Evolutionary conservation across 768 basidiomycete genomes (phyloP).

Genomic region (Mycena leptocephala): DNA sequence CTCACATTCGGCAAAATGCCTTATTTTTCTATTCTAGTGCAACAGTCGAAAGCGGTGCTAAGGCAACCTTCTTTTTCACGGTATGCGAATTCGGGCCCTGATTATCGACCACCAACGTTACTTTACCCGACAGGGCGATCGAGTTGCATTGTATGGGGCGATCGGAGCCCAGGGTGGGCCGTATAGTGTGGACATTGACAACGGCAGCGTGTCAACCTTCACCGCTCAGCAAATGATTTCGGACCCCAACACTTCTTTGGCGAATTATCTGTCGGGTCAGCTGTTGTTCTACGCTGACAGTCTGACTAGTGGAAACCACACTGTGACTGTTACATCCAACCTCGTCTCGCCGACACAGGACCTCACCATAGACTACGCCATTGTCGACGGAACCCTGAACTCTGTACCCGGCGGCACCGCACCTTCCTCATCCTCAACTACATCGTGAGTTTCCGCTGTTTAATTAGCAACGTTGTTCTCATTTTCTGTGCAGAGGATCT

Average conservation of each 20-base stretch:
- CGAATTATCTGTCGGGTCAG: conserved; percentile 11
- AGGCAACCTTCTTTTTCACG: not conserved
- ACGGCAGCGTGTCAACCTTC: not conserved
- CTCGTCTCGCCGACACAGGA: not conserved
- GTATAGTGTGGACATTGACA: conserved; percentile 7
- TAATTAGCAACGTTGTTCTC: too few relatives aligned
- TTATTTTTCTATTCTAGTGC: not conserved
- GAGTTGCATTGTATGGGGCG: conserved; percentile 23
- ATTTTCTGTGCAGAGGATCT: too few relatives aligned
- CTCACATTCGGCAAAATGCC: not conserved
- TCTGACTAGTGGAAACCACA: not conserved
- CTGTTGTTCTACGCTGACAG: not conserved
- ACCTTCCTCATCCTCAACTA: too few relatives aligned
- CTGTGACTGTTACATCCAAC: not conserved
- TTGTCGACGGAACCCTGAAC: not conserved
- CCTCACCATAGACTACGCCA: not conserved
- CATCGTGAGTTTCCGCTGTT: too few relatives aligned
- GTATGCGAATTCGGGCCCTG: not conserved
- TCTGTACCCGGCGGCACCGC: too few relatives aligned
- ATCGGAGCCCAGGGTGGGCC: conserved; percentile 13
- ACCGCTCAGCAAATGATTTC: not conserved
- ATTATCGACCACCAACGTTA: not conserved
- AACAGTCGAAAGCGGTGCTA: not conserved
- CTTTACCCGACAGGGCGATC: not conserved
- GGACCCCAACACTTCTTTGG: not conserved